These are phyloP conservation scores for Pythium guiyangense DNA, from an alignment of 352 stramenopile genomes.

Conservation along the genomic window DNA sequence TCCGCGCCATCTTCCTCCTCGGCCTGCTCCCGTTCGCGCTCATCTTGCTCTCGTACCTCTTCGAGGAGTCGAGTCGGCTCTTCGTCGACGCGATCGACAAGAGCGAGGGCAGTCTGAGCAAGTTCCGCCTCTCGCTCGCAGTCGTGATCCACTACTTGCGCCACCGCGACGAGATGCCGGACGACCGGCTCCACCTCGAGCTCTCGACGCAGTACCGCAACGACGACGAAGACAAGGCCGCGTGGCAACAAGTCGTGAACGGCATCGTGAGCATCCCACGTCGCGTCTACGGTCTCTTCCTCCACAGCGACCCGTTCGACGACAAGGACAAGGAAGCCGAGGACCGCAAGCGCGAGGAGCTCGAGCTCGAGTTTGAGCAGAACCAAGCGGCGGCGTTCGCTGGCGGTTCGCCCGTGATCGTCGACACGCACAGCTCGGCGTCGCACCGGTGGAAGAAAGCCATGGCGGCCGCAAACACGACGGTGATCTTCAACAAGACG, in stretches of 20 bases:
- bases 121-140: constrained; percentile 79
- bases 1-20: constrained; percentile 67
- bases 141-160: constrained; percentile 85
- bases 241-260: constrained; percentile 45
- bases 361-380: constrained; percentile 57
- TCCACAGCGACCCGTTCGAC: constrained; percentile 61
- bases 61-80: constrained; percentile 77
- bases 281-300: constrained; percentile 39
- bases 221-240: constrained; percentile 57
- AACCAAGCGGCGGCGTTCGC: constrained; percentile 22
- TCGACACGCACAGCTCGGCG: constrained; percentile 15
- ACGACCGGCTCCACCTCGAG: constrained; percentile 63
- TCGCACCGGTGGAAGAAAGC: constrained; percentile 71
- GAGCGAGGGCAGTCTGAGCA: constrained; percentile 72
- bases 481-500: constrained; percentile 70
- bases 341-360: constrained; percentile 55
- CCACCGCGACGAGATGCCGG: constrained; percentile 74
- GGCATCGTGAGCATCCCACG: constrained; percentile 29
- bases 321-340: constrained; percentile 74
- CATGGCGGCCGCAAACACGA: constrained; percentile 56
- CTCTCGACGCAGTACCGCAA: constrained; percentile 39
- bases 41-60: constrained; percentile 84
- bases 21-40: constrained; percentile 68
- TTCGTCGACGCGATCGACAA: constrained; percentile 86
- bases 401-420: not conserved